These are phyloP conservation scores for Evernia prunastri DNA, from an alignment of 495 filamentous ascomycete genomes.

Conservation along the genomic window DNA sequence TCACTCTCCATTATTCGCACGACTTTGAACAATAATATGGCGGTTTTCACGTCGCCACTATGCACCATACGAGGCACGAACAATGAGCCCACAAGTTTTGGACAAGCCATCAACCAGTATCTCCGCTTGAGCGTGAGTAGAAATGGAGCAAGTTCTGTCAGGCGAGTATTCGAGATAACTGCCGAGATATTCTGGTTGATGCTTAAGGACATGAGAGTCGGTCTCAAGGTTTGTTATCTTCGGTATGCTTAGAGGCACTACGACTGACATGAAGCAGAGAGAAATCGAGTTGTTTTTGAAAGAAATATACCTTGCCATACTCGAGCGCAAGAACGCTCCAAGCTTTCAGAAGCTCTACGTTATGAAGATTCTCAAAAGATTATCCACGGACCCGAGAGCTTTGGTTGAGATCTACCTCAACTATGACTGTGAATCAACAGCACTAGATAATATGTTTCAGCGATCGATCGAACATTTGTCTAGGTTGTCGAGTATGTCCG, in stretches of 20 bases:
- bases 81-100: slow-evolving; percentile 78
- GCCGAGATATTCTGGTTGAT: slow-evolving; percentile 98
- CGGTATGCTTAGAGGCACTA: not conserved
- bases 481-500: slow-evolving; percentile 77
- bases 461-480: slow-evolving; percentile 87
- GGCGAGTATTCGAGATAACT: slow-evolving; percentile 86
- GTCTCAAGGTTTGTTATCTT: slow-evolving; percentile 65
- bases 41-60: slow-evolving; percentile 79
- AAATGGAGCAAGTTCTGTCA: slow-evolving; percentile 89
- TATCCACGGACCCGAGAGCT: slow-evolving; percentile 78
- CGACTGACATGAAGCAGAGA: slow-evolving; percentile 53
- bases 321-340: slow-evolving; percentile 81
- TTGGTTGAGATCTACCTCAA: slow-evolving; percentile 97
- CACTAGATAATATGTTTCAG: slow-evolving; percentile 96
- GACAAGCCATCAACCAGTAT: slow-evolving; percentile 95
- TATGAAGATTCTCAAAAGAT: slow-evolving; percentile 72
- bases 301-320: slow-evolving; percentile 91
- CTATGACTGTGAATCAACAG: slow-evolving; percentile 92
- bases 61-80: slow-evolving; percentile 84
- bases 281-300: slow-evolving; percentile 97
- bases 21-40: slow-evolving; percentile 82
- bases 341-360: slow-evolving; percentile 88
- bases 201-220: slow-evolving; percentile 84
- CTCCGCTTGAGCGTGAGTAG: slow-evolving; percentile 88
- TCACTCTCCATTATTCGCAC: slow-evolving; percentile 92